phyloP scores from a whole-genome alignment of 2,329 filamentous ascomycete species.

The Elsinoe ampelina region DNA sequence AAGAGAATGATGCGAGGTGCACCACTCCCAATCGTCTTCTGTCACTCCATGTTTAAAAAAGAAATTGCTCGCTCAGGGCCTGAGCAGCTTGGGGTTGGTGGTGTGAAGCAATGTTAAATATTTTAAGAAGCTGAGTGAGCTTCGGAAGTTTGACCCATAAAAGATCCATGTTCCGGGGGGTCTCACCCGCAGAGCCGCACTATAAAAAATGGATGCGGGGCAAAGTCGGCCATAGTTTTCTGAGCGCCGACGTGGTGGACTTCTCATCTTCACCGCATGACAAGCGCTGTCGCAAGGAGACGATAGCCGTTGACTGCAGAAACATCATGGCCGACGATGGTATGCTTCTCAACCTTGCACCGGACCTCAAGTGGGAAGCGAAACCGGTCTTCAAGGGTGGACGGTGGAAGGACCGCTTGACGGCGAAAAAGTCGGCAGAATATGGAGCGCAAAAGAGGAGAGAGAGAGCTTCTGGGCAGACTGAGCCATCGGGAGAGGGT shows the following conservation, averaged over 20 bases:
- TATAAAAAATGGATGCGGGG: background rate
- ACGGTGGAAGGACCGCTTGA: slow-evolving; percentile 82
- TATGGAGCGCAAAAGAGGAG: slow-evolving; percentile 39
- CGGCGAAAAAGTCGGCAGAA: slow-evolving; percentile 60
- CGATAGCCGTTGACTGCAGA: background rate
- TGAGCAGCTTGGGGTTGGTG: too few species aligned
- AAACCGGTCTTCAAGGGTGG: slow-evolving; percentile 69
- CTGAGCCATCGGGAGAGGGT: background rate
- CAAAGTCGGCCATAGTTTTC: background rate
- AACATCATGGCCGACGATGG: slow-evolving; percentile 79
- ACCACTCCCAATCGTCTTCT: background rate
- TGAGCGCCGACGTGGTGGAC: background rate
- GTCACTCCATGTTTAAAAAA: background rate
- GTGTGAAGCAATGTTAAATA: background rate
- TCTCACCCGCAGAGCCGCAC: background rate
- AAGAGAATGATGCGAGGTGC: slow-evolving; percentile 1
- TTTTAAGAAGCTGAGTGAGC: background rate
- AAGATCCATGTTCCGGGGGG: background rate
- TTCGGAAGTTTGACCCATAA: background rate
- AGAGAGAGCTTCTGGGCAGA: background rate
- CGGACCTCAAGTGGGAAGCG: slow-evolving; percentile 55
- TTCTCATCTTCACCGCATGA: background rate
- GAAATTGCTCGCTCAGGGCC: too few species aligned
- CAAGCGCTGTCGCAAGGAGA: background rate
- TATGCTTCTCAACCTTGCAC: slow-evolving; percentile 85